These are phyloP conservation scores for Ustilaginoidea virens DNA, from an alignment of 2,329 filamentous ascomycete species.

Conservation along the genomic window DNA sequence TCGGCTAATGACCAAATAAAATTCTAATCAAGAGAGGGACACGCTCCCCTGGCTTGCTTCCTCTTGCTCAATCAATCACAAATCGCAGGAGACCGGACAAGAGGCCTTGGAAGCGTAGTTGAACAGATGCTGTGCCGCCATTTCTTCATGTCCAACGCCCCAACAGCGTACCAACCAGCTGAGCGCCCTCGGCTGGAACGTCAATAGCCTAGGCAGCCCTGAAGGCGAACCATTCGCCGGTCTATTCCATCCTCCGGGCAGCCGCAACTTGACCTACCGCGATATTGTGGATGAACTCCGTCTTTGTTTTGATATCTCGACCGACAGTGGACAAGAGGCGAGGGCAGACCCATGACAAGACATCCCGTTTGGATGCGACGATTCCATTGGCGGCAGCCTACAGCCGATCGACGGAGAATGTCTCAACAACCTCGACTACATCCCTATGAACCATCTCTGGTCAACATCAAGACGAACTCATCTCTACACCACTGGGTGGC, in stretches of 20 bases:
- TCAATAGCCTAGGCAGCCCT: slow-evolving; percentile 1
- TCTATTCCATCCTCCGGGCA: background rate
- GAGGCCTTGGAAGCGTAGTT: no score
- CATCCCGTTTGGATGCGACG: slow-evolving; percentile 6
- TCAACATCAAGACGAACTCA: background rate
- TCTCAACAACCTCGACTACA: background rate
- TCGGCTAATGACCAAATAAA: no score
- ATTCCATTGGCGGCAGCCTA: no score
- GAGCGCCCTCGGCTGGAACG: slow-evolving; percentile 1
- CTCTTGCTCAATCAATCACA: no score
- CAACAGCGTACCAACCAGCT: background rate
- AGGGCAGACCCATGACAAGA: slow-evolving; percentile 2
- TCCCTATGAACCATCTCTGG: slow-evolving; percentile 1
- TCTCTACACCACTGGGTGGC: background rate
- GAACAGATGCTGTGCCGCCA: no score
- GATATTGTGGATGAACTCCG: slow-evolving; percentile 7
- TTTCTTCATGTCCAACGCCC: slow-evolving; percentile 1
- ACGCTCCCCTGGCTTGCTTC: no score
- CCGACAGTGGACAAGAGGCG: background rate
- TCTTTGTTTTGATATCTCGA: slow-evolving; percentile 7
- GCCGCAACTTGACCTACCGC: slow-evolving; percentile 5
- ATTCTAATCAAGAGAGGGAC: no score
- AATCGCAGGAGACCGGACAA: no score
- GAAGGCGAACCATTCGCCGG: slow-evolving; percentile 2
- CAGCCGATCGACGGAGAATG: no score